These are phyloP conservation scores for Myriosclerotinia duriaeana DNA, from an alignment of 2,329 filamentous ascomycete genomes.

Conservation along the genomic window DNA sequence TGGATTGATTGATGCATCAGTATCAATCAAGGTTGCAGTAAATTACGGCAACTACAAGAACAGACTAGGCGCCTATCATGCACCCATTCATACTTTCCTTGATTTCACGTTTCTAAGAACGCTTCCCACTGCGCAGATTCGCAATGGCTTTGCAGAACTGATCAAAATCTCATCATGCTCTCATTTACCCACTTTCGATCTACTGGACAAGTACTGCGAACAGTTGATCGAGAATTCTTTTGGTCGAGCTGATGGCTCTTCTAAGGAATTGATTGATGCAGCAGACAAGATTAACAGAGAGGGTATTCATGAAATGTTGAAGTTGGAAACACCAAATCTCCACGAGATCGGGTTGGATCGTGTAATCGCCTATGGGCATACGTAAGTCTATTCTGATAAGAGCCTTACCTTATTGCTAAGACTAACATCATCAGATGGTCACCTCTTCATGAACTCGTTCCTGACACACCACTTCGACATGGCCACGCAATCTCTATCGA, in stretches of 20 bases:
- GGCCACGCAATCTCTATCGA: slow-evolving; percentile 74
- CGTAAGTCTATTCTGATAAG: slow-evolving; percentile 44
- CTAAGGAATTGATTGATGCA: slow-evolving; percentile 56
- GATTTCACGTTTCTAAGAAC: slow-evolving; percentile 72
- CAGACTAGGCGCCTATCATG: slow-evolving; percentile 70
- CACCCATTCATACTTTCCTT: slow-evolving; percentile 69
- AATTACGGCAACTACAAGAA: slow-evolving; percentile 79
- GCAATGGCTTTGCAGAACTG: slow-evolving; percentile 72
- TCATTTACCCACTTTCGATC: slow-evolving; percentile 62
- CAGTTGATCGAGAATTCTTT: slow-evolving; percentile 64
- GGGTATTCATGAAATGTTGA: slow-evolving; percentile 71
- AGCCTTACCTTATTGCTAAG: too few species aligned
- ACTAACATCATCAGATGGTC: slow-evolving; percentile 49
- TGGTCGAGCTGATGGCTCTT: slow-evolving; percentile 57
- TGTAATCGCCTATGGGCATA: slow-evolving; percentile 73
- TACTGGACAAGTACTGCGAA: slow-evolving; percentile 69
- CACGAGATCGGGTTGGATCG: slow-evolving; percentile 66
- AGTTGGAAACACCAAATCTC: slow-evolving; percentile 70
- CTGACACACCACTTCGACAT: slow-evolving; percentile 66
- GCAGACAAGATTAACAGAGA: slow-evolving; percentile 68
- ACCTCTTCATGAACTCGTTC: slow-evolving; percentile 68
- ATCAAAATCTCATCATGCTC: slow-evolving; percentile 75
- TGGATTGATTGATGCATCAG: slow-evolving; percentile 71
- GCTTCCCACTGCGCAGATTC: slow-evolving; percentile 64
- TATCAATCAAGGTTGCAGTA: slow-evolving; percentile 76